Percentiles rank a stretch among this genome's conserved stretches.
Evolutionary conservation across 495 filamentous ascomycete genomes (phyloP).

Genomic region (Sabuloglossum arenarium): DNA sequence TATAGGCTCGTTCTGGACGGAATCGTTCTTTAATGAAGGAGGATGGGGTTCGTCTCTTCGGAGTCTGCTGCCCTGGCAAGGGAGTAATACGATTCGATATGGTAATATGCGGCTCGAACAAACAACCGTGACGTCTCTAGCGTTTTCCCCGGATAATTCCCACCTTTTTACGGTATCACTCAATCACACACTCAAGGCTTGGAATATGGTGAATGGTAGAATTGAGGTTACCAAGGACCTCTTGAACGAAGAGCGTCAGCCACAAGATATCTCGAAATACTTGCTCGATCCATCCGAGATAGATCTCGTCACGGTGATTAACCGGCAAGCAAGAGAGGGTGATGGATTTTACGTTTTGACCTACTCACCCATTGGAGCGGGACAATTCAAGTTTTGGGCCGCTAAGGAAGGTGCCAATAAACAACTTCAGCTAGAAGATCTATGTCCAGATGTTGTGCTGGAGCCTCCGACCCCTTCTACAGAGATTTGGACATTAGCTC

Average conservation of each 20-base stretch:
- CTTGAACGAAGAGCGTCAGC: conserved; percentile 27
- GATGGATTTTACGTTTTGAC: conserved; percentile 56
- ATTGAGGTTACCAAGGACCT: conserved; percentile 55
- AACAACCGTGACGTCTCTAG: conserved; percentile 40
- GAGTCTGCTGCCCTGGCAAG: conserved; percentile 48
- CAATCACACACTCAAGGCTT: conserved; percentile 69
- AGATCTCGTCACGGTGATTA: conserved; percentile 52
- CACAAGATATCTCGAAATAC: conserved; percentile 39
- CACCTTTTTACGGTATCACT: conserved; percentile 69
- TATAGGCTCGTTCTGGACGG: conserved; percentile 44
- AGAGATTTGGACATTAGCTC: conserved; percentile 69
- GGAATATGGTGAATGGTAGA: conserved; percentile 59
- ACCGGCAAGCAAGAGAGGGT: conserved; percentile 29
- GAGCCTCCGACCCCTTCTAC: conserved; percentile 47
- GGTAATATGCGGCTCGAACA: conserved; percentile 44
- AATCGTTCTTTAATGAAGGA: conserved; percentile 57
- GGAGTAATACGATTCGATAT: conserved; percentile 41
- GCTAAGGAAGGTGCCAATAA: conserved; percentile 41
- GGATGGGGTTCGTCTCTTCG: conserved; percentile 56
- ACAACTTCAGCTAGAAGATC: conserved; percentile 43
- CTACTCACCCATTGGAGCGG: conserved; percentile 68
- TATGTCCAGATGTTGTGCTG: conserved; percentile 38
- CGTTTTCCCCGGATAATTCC: conserved; percentile 38
- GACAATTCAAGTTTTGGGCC: conserved; percentile 92
- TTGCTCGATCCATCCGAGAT: conserved; percentile 56